Evolutionary conservation across 768 basidiomycete species (phyloP).

Genomic region (Asterophora lycoperdoides): DNA sequence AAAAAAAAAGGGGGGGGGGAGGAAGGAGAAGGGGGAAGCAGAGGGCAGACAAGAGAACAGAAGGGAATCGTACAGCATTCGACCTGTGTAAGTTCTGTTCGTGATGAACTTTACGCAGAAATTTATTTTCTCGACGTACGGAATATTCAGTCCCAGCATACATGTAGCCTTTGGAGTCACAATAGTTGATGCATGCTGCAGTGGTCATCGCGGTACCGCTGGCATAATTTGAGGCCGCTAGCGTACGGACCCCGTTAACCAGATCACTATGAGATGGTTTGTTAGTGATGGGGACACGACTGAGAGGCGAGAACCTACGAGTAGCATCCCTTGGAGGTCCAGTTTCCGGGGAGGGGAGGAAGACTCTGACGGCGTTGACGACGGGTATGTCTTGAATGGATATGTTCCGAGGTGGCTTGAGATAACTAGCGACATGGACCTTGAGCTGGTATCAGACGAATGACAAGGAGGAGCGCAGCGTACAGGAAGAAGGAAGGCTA

Average conservation of each 20-base stretch:
- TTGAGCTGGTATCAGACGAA: not conserved
- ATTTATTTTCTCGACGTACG: conserved; percentile 15
- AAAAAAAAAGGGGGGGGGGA: not conserved
- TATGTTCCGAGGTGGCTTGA: conserved; percentile 21
- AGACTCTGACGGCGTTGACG: conserved; percentile 34
- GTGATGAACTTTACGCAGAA: not conserved
- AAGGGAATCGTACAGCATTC: conserved; percentile 49
- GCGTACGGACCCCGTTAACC: conserved; percentile 47
- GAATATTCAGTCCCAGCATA: conserved; percentile 69
- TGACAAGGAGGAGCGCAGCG: conserved; percentile 13
- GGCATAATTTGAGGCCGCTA: conserved; percentile 43
- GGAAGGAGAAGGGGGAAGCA: not conserved
- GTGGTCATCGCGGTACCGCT: conserved; percentile 58
- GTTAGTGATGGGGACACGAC: not conserved
- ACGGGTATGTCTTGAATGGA: conserved; percentile 21
- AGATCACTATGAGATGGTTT: conserved; percentile 42
- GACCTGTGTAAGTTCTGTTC: conserved; percentile 12
- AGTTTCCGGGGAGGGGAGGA: conserved; percentile 44
- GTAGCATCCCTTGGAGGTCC: conserved; percentile 60
- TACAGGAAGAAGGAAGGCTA: conserved; percentile 38
- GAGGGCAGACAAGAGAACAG: conserved; percentile 10
- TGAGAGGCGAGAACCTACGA: conserved; percentile 35
- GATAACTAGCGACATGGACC: conserved; percentile 19
- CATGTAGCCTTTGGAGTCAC: conserved; percentile 42
- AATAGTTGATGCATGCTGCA: conserved; percentile 45